Evolutionary conservation across 2,329 filamentous ascomycete genomes (phyloP), one percentile per base, ranked within the genome.

Genomic region (Clonostachys rhizophaga): DNA sequence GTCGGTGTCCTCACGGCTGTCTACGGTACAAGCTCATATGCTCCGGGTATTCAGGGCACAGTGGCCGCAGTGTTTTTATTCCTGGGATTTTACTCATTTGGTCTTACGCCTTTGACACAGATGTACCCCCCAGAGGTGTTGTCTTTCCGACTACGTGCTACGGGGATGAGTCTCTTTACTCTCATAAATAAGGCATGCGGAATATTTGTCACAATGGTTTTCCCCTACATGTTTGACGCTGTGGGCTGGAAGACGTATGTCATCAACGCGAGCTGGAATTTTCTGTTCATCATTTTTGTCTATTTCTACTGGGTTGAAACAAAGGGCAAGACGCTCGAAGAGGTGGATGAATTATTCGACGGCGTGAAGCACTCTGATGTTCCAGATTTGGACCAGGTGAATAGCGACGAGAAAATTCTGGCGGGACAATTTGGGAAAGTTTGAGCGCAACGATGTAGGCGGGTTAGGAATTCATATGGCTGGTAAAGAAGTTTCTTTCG

Each of bases 291-390:
- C 17, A 12, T 36, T 41, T 30, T 40, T 17, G 44, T 46, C 33
- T 33, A 34, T 34, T 30, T 42, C 34, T 41, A 39, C 35, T 40
- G 44, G 36, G 17, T 46, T 33, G 68, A 71, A 56, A 70, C 68
- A 6, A 68, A 69, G 48, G 67, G 65, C 40, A 64, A 63, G 50
- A 70, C 68, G 1, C 59, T 71, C 2, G 69, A 71, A 54, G 68
- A 71, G 50, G 57, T 69, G 4, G 65, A 69, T 10, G 59, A 45
- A 9, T 44, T 51, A 5, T 51, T 51, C 40, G 45, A 50, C 33
- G 49, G 30, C 14, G 16, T n/a, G 17, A 39, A 39, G 17, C 36
- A 39, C 14, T 18, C 17, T 11, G 36, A 39, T 11, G 36, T 39
- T 18, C 36, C 36, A 39, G 36, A 39, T 11, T 39, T 39, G 36